phyloP scores from a whole-genome alignment of 331 rosid genomes.

The Quercus phellos region DNA sequence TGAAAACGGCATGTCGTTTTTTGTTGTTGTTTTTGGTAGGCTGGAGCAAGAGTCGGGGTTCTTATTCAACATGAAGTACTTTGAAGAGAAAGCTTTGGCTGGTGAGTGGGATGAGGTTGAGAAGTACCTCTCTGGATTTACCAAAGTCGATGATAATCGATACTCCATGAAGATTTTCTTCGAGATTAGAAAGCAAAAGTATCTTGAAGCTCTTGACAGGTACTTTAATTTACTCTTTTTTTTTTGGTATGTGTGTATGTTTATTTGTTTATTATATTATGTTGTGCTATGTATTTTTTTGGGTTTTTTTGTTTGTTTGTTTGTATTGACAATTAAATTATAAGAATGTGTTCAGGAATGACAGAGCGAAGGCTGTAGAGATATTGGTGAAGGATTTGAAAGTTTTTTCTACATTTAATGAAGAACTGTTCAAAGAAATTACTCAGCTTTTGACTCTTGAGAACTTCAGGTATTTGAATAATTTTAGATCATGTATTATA shows the following conservation, averaged over 20 bases:
- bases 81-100: slow-evolving; percentile 41
- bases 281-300: neutral
- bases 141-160: slow-evolving; percentile 47
- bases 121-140: slow-evolving; percentile 48
- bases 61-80: slow-evolving; percentile 50
- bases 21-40: slow-evolving; percentile 21
- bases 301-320: neutral
- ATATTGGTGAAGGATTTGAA: slow-evolving; percentile 53
- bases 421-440: slow-evolving; percentile 47
- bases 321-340: neutral
- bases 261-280: neutral
- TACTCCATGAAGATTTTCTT: slow-evolving; percentile 53
- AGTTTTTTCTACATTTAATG: slow-evolving; percentile 36
- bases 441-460: slow-evolving; percentile 52
- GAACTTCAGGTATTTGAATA: slow-evolving; percentile 45
- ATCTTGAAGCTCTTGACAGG: slow-evolving; percentile 63
- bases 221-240: neutral
- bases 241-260: neutral
- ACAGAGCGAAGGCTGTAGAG: slow-evolving; percentile 43
- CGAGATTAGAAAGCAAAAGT: slow-evolving; percentile 60
- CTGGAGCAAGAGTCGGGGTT: slow-evolving; percentile 53
- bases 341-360: slow-evolving; percentile 28
- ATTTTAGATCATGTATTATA: neutral
- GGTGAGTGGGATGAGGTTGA: slow-evolving; percentile 63
- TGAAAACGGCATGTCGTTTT: neutral